Conservation (phyloP, 2,329 filamentous ascomycete species). For the Septoria linicola region DNA sequence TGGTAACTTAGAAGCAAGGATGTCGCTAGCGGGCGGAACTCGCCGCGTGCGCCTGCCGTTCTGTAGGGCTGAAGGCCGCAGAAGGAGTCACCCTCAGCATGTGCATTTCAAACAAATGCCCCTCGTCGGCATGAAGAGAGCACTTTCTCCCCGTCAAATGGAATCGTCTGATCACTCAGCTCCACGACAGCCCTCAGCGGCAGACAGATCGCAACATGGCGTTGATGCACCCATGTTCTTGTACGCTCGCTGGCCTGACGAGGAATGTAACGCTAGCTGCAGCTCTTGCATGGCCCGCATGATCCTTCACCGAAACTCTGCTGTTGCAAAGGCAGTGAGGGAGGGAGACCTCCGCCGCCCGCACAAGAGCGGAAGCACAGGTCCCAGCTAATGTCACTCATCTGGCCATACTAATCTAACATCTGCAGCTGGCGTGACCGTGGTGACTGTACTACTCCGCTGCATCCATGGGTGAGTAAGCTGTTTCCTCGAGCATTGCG, state of each 20-base stretch:
- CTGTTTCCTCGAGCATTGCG: neutral
- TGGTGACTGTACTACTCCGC: constrained; percentile 12
- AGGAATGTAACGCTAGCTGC: constrained; percentile 1
- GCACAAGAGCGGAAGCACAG: constrained; percentile 15
- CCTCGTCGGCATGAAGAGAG: neutral
- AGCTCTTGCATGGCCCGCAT: constrained; percentile 3
- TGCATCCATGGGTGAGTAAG: constrained; percentile 15
- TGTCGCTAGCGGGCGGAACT: neutral
- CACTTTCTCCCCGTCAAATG: neutral
- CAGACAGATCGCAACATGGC: neutral
- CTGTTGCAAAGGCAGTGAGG: neutral
- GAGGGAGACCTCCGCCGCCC: constrained; percentile 1
- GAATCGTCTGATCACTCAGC: neutral
- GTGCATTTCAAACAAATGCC: neutral
- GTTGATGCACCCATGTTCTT: neutral
- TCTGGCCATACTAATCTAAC: constrained; percentile 17
- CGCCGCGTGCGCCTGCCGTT: neutral
- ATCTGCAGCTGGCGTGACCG: constrained; percentile 13
- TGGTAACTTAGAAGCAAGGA: neutral
- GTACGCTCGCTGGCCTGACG: constrained; percentile 1
- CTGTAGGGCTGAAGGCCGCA: too few species aligned
- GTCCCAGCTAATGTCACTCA: neutral
- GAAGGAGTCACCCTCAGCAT: neutral
- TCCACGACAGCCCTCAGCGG: neutral
- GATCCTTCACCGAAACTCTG: constrained; percentile 18